Base-by-base conservation (phyloP, 1,139 yeast genomes). In the Pichia kudriavzevii region DNA sequence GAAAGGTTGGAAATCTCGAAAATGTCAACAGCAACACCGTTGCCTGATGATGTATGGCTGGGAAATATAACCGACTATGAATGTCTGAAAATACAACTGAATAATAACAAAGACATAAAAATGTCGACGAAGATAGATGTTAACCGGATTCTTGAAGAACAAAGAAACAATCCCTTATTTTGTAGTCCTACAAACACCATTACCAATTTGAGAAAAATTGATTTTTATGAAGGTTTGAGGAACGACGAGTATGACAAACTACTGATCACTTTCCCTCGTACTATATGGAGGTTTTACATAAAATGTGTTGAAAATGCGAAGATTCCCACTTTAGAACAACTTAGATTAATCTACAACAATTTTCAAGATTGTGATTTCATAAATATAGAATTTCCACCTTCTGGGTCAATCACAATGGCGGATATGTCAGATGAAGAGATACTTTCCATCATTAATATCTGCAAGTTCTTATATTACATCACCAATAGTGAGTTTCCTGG, bases 1-100 rank as follows among this genome's bases (percentile, higher is more conserved):
- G 97, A 88, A 53, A 75, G 82, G 41, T 65, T 82, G 9, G 95
- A 87, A 56, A 79, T 87, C 42, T 66, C 85, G 3, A 73, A 74
- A 52, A 82, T 88, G 91, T 79, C 95, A 1, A 66, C 84, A 3
- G 94, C 95, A 0, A 72, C 93, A 1, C 66, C 64, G 13, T 58
- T 61, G 12, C 66, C 72, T 30, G 33, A 36, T 9, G 16, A 38
- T 29, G 72, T 87, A 4, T 88, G 88, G 88, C 66, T 79, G 31
- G 97, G 97, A 1, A 88, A 87, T 50, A 63, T 75, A 2, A 66
- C 72, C 2, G 83, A 79, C 50, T 69, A 61, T 45, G 67, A 64
- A 41, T 54, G 58, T 39, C 42, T 56, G 27, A 56, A 55, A 33
- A 52, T 53, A 6, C 52, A 49, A 28, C 30, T 47, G 12, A 36